Conservation (phyloP, 192 early-diverging fungal species). For the Oehlia diaphana region DNA sequence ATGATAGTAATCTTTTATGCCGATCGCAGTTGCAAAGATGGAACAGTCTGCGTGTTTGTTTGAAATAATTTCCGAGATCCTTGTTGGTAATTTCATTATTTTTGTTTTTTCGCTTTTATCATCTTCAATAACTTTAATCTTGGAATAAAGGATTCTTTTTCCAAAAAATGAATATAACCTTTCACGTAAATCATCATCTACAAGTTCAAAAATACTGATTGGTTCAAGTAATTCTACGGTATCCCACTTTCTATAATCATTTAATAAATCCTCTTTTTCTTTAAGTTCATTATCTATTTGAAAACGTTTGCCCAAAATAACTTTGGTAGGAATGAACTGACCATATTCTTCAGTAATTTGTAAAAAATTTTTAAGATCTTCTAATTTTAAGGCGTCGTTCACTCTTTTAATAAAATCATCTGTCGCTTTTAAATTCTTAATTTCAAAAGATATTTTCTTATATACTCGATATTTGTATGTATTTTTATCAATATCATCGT, state of each 20-base stretch:
- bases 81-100: too few species aligned
- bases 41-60: too few species aligned
- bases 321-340: background rate
- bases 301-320: background rate
- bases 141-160: background rate
- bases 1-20: too few species aligned
- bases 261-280: background rate
- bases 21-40: too few species aligned
- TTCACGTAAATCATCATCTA: background rate
- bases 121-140: background rate
- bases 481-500: too few species aligned
- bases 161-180: background rate
- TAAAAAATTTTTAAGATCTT: background rate
- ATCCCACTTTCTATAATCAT: background rate
- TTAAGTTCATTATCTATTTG: background rate
- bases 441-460: too few species aligned
- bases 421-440: background rate
- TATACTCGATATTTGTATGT: too few species aligned
- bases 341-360: background rate
- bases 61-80: too few species aligned
- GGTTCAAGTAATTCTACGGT: background rate
- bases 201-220: background rate
- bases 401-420: background rate
- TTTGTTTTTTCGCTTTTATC: too few species aligned
- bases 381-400: background rate